These are phyloP conservation scores for Xylariaceae sp. DNA, from an alignment of 2,329 filamentous ascomycete genomes.

Conservation along the genomic window DNA sequence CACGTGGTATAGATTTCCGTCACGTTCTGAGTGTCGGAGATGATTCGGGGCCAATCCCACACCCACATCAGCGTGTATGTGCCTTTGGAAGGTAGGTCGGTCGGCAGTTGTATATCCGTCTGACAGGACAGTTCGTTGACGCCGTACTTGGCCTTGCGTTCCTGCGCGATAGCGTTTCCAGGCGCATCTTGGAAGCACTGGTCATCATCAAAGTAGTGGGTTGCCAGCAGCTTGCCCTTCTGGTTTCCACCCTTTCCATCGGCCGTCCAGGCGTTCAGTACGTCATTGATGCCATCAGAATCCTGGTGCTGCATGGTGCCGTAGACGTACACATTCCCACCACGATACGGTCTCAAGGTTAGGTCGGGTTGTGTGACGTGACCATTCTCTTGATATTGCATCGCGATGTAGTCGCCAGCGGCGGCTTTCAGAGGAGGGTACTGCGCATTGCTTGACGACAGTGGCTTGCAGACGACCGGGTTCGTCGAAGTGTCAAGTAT, in stretches of 20 bases:
- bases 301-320: conserved; percentile 67
- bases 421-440: conserved; percentile 66
- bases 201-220: conserved; percentile 85
- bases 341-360: conserved; percentile 64
- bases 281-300: conserved; percentile 47
- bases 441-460: conserved; percentile 64
- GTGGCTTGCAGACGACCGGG: conserved; percentile 62
- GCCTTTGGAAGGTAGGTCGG: conserved; percentile 65
- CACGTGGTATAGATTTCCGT: conserved; percentile 67
- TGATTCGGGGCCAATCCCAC: conserved; percentile 85
- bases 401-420: conserved; percentile 68
- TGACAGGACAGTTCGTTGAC: conserved; percentile 78
- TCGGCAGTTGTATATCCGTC: conserved; percentile 77
- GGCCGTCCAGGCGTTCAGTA: conserved; percentile 79
- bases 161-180: conserved; percentile 55
- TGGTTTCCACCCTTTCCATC: conserved; percentile 83
- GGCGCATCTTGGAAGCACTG: conserved; percentile 77
- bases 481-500: conserved; percentile 57
- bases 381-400: conserved; percentile 77
- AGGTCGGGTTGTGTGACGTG: conserved; percentile 69
- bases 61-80: conserved; percentile 91
- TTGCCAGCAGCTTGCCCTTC: conserved; percentile 76
- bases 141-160: conserved; percentile 64
- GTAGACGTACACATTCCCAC: conserved; percentile 78
- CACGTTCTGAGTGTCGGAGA: conserved; percentile 50